Evolutionary conservation across 2,329 filamentous ascomycete species (phyloP).

Genomic region (Fusarium ramigenum): DNA sequence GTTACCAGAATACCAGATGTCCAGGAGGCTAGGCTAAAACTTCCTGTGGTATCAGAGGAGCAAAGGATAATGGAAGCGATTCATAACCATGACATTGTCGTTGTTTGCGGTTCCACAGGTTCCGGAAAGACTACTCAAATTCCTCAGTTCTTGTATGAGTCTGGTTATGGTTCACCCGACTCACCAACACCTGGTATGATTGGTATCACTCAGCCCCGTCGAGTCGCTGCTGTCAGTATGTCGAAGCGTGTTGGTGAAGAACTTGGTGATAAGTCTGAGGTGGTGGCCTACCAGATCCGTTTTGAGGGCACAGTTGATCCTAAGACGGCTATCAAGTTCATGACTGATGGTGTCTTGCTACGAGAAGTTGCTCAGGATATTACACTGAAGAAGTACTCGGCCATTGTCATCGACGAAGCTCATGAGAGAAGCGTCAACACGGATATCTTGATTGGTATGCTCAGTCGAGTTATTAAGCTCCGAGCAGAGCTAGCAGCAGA

Average conservation of each 20-base stretch:
- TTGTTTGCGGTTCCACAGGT: slow-evolving; percentile 94
- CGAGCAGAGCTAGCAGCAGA: slow-evolving; percentile 78
- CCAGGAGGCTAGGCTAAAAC: slow-evolving; percentile 78
- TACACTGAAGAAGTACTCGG: slow-evolving; percentile 87
- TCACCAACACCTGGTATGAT: slow-evolving; percentile 91
- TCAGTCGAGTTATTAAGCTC: slow-evolving; percentile 89
- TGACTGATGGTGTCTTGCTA: slow-evolving; percentile 96
- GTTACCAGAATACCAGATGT: slow-evolving; percentile 77
- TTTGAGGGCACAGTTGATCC: slow-evolving; percentile 86
- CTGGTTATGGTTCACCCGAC: slow-evolving; percentile 82
- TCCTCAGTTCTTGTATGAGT: slow-evolving; percentile 94
- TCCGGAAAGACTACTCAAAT: slow-evolving; percentile 98
- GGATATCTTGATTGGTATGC: slow-evolving; percentile 96
- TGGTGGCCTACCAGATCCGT: slow-evolving; percentile 92
- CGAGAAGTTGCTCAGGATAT: slow-evolving; percentile 93
- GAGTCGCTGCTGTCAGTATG: slow-evolving; percentile 97
- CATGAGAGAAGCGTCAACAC: slow-evolving; percentile 98
- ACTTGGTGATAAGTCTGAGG: slow-evolving; percentile 77
- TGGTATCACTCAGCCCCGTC: slow-evolving; percentile 91
- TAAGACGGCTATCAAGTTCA: slow-evolving; percentile 94
- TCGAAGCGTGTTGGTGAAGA: slow-evolving; percentile 90
- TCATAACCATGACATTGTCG: slow-evolving; percentile 87
- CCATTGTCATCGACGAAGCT: slow-evolving; percentile 94
- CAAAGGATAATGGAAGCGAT: slow-evolving; percentile 99
- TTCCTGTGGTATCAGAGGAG: slow-evolving; percentile 94